Evolutionary conservation across 2,329 filamentous ascomycete species (phyloP).

Genomic region (Amylocarpus encephaloides): DNA sequence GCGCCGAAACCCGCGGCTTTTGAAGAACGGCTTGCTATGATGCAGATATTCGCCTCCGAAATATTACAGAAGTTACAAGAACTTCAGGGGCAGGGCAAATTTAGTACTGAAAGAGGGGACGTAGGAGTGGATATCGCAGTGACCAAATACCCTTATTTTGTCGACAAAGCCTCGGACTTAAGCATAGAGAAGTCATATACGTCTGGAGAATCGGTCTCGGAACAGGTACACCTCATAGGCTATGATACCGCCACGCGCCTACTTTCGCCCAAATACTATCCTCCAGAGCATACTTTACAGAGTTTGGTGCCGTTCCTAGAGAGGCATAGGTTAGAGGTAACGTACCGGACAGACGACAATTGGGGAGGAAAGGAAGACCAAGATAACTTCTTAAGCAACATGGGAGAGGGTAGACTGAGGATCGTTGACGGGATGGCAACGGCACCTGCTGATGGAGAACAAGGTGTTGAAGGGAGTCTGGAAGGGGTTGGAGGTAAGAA

Average conservation of each 20-base stretch:
- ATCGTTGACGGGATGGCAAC: conserved; percentile 40
- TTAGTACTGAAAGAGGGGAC: neutral
- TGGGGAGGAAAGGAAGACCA: conserved; percentile 55
- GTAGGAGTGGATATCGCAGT: conserved; percentile 55
- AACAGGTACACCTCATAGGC: conserved; percentile 65
- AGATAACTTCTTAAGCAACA: conserved; percentile 43
- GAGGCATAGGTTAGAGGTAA: conserved; percentile 56
- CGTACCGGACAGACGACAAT: conserved; percentile 52
- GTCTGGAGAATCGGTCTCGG: conserved; percentile 19
- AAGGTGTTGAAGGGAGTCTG: conserved; percentile 22
- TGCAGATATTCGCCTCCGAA: conserved; percentile 61
- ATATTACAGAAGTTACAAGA: conserved; percentile 34
- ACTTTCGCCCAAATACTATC: conserved; percentile 67
- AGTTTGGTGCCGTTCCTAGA: conserved; percentile 59
- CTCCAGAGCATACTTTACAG: conserved; percentile 40
- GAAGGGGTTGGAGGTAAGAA: conserved; percentile 47
- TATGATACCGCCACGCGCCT: conserved; percentile 72
- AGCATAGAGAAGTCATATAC: conserved; percentile 39
- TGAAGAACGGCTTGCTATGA: conserved; percentile 61
- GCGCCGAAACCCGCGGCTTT: conserved; percentile 61
- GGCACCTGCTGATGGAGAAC: neutral
- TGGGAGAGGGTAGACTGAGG: conserved; percentile 45
- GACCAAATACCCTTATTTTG: conserved; percentile 67
- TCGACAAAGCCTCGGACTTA: conserved; percentile 61
- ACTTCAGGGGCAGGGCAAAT: no score